Evolutionary conservation across 1,139 yeast genomes (phyloP), one percentile per base, ranked within the genome.

Genomic region (Kazachstania sp.): DNA sequence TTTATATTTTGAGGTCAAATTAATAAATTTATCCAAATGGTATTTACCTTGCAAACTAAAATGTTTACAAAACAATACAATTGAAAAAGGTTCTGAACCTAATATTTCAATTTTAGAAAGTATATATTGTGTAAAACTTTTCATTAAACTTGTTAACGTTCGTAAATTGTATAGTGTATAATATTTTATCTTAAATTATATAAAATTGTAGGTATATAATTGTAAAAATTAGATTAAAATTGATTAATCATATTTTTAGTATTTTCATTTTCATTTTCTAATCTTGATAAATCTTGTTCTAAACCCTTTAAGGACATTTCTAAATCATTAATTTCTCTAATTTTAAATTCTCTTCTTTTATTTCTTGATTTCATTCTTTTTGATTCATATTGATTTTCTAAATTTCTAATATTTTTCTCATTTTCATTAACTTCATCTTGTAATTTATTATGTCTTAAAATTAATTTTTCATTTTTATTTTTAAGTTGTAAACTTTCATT

Each of bases 381-480:
- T 3, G 50, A 46, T 11, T 58, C 19, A 38, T 61, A 59, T 11
- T 55, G 54, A 4, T 38, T 48, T 41, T 68, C 62, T 20, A 59
- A 52, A 5, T 58, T 53, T 9, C 67, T 55, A 43, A 68, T 68
- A 6, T 57, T 54, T 16, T 55, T 52, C 29, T 64, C 61, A 36
- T 67, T 50, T 12, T 57, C 59, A 12, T 64, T 63, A 7, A 70
- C 55, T 34, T 71, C 75, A 18, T 56, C 55, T 37, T 61, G 58
- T 28, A 65, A 50, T 46, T 61, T 68, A 11, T 57, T 61, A 32
- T 57, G 54, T 52, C 69, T 73, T 18, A 56, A 54, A 7, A 51
- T 49, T 28, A 68, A 49, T 49, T 68, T 71, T 3, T 70, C 74
- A 39, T 62, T 64, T 52, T 72, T 73, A 18, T 61, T 51, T 0